Conservation (phyloP, 2,329 filamentous ascomycete species). For the Zymoseptoria passerinii region DNA sequence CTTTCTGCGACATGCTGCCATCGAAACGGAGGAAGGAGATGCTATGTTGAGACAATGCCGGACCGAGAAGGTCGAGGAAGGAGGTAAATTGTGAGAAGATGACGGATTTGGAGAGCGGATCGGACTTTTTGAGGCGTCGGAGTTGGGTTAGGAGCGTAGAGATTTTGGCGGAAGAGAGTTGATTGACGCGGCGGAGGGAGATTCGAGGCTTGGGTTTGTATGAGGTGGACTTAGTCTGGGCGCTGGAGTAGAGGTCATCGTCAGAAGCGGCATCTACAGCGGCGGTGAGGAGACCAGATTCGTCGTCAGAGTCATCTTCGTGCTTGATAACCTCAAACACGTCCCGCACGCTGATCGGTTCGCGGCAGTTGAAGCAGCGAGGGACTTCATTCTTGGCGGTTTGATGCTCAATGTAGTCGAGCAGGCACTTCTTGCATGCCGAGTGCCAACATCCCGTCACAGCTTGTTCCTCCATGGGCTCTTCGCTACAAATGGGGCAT, state of each 20-base stretch:
- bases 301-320: constrained; percentile 39
- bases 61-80: constrained; percentile 84
- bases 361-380: constrained; percentile 84
- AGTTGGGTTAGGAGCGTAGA: constrained; percentile 69
- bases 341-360: constrained; percentile 70
- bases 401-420: constrained; percentile 83
- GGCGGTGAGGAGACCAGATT: constrained; percentile 7
- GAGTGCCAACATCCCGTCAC: constrained; percentile 98
- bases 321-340: constrained; percentile 88
- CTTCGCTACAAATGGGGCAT: constrained; percentile 90
- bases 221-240: constrained; percentile 22
- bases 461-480: constrained; percentile 88
- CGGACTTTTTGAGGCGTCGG: constrained; percentile 55
- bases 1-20: constrained; percentile 79
- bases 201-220: constrained; percentile 35
- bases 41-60: constrained; percentile 62
- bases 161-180: constrained; percentile 80
- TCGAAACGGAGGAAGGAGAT: constrained; percentile 83
- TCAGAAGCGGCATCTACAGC: constrained; percentile 17
- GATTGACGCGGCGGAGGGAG: constrained; percentile 52
- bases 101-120: constrained; percentile 67
- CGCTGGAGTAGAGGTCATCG: constrained; percentile 32
- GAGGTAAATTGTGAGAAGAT: constrained; percentile 97
- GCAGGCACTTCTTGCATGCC: constrained; percentile 86
- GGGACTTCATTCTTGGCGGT: constrained; percentile 66